Base-by-base conservation (phyloP, 306 rosid species). In the Ceratonia siliqua region DNA sequence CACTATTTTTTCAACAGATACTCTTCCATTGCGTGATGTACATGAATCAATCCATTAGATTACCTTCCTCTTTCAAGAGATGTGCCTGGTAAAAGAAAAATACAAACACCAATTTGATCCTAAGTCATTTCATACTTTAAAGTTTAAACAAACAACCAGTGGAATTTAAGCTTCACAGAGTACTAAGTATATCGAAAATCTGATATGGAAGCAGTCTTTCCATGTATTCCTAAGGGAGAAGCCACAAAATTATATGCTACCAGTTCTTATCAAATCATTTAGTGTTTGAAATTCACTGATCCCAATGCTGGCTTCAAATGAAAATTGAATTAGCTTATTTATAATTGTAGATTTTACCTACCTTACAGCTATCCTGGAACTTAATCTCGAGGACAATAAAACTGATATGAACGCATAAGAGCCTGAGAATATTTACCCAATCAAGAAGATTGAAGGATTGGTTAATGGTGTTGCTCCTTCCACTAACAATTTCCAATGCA, bases 401-500 rank as follows among this genome's bases (percentile, higher is more conserved):
- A 46, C 50, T 21, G 61, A 14, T n/a, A 30, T 49, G 41, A 58
- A 77, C 8, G 24, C 24, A 49, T 5, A 8, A 22, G 43, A 36
- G 15, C 41, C 48, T 18, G 2, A 10, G 20, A 53, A 28, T 69
- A 41, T 14, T 78, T 86, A 84, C 89, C 89, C 86, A 85, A 71
- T 89, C 94, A 66, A 87, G 78, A 76, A 89, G 86, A 70, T 74
- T 75, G 73, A 86, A 76, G 22, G 78, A 73, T 11, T 83, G 52
- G 48, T 74, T 21, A 75, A 49, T 84, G 43, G 87, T 81, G 81
- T 86, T 91, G 83, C 84, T 73, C 55, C 81, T 87, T 39, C 94
- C 96, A 54, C 91, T 72, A 13, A 88, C 87, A 38, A 91, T 84
- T 82, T 93, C 98, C 77, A 89, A 69, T 0, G 87, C 85, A 21